A percentile compares a stretch with the other conserved stretches of the same genome.
These are phyloP conservation scores for Acanthamoeba sp. DNA, from an alignment of 208 protist species.

Conservation along the genomic window DNA sequence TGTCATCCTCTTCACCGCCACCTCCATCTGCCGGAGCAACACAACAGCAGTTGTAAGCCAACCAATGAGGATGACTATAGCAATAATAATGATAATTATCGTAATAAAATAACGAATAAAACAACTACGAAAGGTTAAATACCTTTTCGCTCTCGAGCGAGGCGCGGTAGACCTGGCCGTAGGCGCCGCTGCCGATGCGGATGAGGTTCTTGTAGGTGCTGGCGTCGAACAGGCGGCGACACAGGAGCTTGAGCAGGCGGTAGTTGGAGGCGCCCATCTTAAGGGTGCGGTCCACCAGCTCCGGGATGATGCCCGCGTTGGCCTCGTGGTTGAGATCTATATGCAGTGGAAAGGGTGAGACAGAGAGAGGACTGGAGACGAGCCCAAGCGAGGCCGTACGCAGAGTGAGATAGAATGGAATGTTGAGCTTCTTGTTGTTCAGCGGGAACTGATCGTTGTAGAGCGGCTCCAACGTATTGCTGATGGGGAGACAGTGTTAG, in stretches of 20 bases:
- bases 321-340: conserved; percentile 30
- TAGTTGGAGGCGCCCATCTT: conserved; percentile 68
- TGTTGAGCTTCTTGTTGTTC: conserved; percentile 86
- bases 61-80: neutral
- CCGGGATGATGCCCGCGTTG: conserved; percentile 45
- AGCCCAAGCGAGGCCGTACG: conserved; percentile 57
- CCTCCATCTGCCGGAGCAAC: conserved; percentile 10
- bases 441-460: conserved; percentile 86
- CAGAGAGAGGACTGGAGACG: too few species aligned
- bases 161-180: conserved; percentile 80
- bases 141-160: conserved; percentile 77
- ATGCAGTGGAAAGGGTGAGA: neutral
- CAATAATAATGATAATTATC: neutral
- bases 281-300: neutral
- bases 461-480: conserved; percentile 74
- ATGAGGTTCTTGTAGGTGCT: conserved; percentile 76
- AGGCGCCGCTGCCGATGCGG: conserved; percentile 65
- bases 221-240: conserved; percentile 76
- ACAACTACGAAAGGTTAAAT: too few species aligned
- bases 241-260: conserved; percentile 85
- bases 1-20: conserved; percentile 82
- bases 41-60: neutral
- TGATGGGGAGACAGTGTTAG: neutral
- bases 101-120: too few species aligned
- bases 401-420: conserved; percentile 82